Conservation (phyloP, 2,329 filamentous ascomycete genomes). For the Westerdykella sp. region DNA sequence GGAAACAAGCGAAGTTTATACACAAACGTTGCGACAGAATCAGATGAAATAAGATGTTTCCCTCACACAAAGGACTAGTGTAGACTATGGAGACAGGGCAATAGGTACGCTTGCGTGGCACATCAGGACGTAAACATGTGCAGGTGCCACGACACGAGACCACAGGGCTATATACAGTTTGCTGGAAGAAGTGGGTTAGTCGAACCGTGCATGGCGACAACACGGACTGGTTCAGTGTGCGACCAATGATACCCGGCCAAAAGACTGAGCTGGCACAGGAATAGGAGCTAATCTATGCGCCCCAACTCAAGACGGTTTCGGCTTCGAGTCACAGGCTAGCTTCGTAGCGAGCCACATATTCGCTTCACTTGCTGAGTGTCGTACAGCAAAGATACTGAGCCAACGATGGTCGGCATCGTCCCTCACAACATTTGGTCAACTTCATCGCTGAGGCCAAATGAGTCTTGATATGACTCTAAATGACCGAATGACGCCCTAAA, state of each 20-base stretch:
- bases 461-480: no score
- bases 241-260: constrained; percentile 28
- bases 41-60: constrained; percentile 18
- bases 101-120: constrained; percentile 35
- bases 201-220: constrained; percentile 26
- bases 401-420: no score
- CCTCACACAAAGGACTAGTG: constrained; percentile 16
- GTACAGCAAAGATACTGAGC: constrained; percentile 2
- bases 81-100: constrained; percentile 20
- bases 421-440: no score
- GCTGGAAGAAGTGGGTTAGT: constrained; percentile 19
- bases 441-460: no score
- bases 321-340: constrained; percentile 20
- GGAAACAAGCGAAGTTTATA: constrained; percentile 14
- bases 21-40: constrained; percentile 10
- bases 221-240: constrained; percentile 20
- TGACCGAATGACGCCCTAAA: no score
- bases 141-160: constrained; percentile 27
- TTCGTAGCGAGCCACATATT: constrained; percentile 9
- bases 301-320: constrained; percentile 21
- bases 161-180: constrained; percentile 31
- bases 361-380: constrained; percentile 12
- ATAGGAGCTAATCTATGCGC: constrained; percentile 30
- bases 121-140: constrained; percentile 26
- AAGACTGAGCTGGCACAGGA: constrained; percentile 28